Percentiles rank a stretch among this genome's conserved stretches.
These are phyloP conservation scores for Starmera caribaea DNA, from an alignment of 805 yeast species.

Conservation along the genomic window DNA sequence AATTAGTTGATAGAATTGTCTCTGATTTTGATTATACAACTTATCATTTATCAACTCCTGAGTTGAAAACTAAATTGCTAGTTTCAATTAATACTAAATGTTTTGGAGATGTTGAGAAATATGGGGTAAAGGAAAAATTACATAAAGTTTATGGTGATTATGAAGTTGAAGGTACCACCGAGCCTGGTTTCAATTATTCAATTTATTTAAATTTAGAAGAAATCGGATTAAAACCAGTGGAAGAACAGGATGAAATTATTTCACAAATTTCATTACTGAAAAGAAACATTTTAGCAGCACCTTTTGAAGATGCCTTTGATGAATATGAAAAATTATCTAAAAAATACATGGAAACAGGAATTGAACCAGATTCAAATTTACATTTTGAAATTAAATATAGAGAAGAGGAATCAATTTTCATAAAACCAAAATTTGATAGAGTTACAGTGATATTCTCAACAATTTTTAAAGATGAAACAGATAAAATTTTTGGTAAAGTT, in stretches of 20 bases:
- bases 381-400: slow-evolving; percentile 58
- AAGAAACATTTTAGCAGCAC: slow-evolving; percentile 85
- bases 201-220: slow-evolving; percentile 51
- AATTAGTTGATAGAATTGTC: slow-evolving; percentile 71
- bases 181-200: slow-evolving; percentile 77
- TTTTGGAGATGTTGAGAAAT: slow-evolving; percentile 60
- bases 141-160: slow-evolving; percentile 38
- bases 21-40: slow-evolving; percentile 96
- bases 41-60: slow-evolving; percentile 87
- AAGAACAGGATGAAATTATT: slow-evolving; percentile 42
- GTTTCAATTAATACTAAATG: slow-evolving; percentile 69
- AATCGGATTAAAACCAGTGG: slow-evolving; percentile 31
- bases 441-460: slow-evolving; percentile 96
- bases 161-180: slow-evolving; percentile 31
- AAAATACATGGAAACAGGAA: slow-evolving; percentile 19
- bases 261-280: slow-evolving; percentile 65
- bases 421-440: slow-evolving; percentile 89
- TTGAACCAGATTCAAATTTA: slow-evolving; percentile 15
- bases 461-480: slow-evolving; percentile 92
- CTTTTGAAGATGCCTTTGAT: slow-evolving; percentile 78
- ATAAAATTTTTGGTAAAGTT: slow-evolving; percentile 81
- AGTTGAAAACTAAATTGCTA: slow-evolving; percentile 52
- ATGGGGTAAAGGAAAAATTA: slow-evolving; percentile 52
- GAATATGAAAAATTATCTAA: slow-evolving; percentile 57
- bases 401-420: slow-evolving; percentile 85